Base-by-base conservation (phyloP, 2,329 filamentous ascomycete species). In the Rutstroemia sp. region DNA sequence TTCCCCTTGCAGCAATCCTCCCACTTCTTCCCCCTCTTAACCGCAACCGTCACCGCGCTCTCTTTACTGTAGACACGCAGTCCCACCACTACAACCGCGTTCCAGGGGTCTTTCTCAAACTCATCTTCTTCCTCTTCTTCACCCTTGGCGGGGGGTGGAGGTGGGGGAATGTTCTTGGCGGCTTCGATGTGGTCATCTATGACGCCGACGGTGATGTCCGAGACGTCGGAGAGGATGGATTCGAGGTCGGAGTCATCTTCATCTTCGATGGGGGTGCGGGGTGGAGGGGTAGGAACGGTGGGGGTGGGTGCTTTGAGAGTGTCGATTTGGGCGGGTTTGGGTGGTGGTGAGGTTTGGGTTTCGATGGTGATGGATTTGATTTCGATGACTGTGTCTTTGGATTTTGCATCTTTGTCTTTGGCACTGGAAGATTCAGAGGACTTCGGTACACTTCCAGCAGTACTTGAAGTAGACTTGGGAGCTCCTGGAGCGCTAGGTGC, bases 21-120 rank as follows among this genome's bases (percentile, higher is more conserved):
- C 57, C 60, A 61, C 12, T 54, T 58, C 5, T 52, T 60, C 2
- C 62, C 62, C 25, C 65, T 59, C 9, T 66, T 56, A 25, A 69
- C 63, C 14, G 56, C 62, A 1, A 69, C 60, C 6, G 53, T 59
- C 7, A 67, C 64, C 9, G 56, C 67, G 0, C 66, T 61, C 0
- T 71, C 73, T 63, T 79, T 80, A 66, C 78, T 76, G 67, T 85
- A 86, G 5, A 86, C 78, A 4, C 81, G 76, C 52, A 86, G 71
- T 0, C 83, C 82, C 0, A 86, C 76, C 18, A 85, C 78, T 52
- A 77, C 79, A 47, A 85, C 76, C 4, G 82, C 82, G 65, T 85
- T 85, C 82, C 83, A 86, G 1, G 80, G 78, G 23, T 80, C 76
- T 23, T 74, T 72, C 60, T 80, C 76, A 49, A 78, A 78, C 56